phyloP scores from a whole-genome alignment of 2,329 filamentous ascomycete genomes.

The Pleochaeta shiraiana region DNA sequence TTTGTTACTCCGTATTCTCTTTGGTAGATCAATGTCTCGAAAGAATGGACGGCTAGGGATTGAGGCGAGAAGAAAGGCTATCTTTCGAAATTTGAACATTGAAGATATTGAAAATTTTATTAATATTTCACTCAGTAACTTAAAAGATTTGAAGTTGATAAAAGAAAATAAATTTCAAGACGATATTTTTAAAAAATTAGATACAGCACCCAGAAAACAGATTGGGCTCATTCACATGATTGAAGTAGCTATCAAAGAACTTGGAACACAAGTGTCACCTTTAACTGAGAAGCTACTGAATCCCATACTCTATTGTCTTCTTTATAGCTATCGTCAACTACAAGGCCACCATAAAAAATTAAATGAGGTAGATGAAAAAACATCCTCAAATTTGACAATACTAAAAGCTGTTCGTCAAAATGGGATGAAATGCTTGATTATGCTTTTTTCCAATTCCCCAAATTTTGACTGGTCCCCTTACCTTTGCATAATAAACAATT shows the following conservation, averaged over 20 bases:
- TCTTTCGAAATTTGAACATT: conserved; percentile 54
- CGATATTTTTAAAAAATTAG: conserved; percentile 32
- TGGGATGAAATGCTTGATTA: conserved; percentile 63
- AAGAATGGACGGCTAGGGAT: conserved; percentile 66
- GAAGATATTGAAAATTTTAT: conserved; percentile 64
- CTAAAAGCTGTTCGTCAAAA: conserved; percentile 43
- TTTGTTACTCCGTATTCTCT: conserved; percentile 66
- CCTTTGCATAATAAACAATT: conserved; percentile 44
- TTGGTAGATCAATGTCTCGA: conserved; percentile 71
- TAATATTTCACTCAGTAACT: conserved; percentile 52
- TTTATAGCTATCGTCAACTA: conserved; percentile 43
- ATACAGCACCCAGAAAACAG: conserved; percentile 54
- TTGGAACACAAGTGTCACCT: conserved; percentile 49
- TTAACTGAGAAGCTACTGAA: conserved; percentile 51
- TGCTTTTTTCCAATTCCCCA: conserved; percentile 53
- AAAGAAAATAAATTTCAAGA: conserved; percentile 17
- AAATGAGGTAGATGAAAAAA: conserved; percentile 18
- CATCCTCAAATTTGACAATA: conserved; percentile 28
- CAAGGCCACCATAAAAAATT: conserved; percentile 18
- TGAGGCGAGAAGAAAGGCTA: conserved; percentile 58
- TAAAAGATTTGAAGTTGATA: conserved; percentile 38
- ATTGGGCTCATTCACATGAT: conserved; percentile 86
- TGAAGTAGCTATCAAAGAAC: conserved; percentile 62
- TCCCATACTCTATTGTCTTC: conserved; percentile 59
- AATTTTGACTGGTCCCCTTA: conserved; percentile 53